Percentiles rank a stretch among this genome's conserved stretches.
Evolutionary conservation across 257 asterid genomes (phyloP).

Genomic region (Henckelia pumila): DNA sequence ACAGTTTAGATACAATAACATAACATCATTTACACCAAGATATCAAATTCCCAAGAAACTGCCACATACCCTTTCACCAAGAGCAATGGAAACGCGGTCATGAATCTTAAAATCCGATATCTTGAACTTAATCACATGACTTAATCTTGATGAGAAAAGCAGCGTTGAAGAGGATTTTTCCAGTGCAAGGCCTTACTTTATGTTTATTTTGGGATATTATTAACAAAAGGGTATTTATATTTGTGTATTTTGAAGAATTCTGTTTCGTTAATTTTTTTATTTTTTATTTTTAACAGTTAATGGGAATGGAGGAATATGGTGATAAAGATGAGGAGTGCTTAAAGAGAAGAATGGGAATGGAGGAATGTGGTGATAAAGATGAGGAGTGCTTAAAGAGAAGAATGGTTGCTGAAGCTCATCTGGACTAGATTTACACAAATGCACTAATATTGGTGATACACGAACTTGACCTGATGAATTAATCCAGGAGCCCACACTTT

Average conservation of each 20-base stretch:
- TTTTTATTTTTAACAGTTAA: slow-evolving; percentile 39
- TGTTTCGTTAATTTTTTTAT: background rate
- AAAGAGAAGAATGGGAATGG: slow-evolving; percentile 60
- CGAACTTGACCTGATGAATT: no score
- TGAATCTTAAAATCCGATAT: slow-evolving; percentile 76
- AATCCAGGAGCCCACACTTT: no score
- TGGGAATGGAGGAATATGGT: slow-evolving; percentile 51
- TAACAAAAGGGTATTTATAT: background rate
- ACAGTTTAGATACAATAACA: slow-evolving; percentile 10
- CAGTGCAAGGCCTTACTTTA: slow-evolving; percentile 33
- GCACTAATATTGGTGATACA: no score
- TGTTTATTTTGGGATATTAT: no score
- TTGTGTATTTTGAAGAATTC: background rate
- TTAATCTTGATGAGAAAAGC: slow-evolving; percentile 39
- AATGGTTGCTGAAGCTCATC: no score
- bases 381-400: slow-evolving; percentile 51
- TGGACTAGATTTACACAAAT: no score
- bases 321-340: slow-evolving; percentile 44
- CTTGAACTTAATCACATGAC: slow-evolving; percentile 77
- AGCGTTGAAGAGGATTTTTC: slow-evolving; percentile 35
- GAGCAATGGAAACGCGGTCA: slow-evolving; percentile 83
- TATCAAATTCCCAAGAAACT: background rate
- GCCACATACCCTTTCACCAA: slow-evolving; percentile 61
- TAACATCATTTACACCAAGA: slow-evolving; percentile 10
- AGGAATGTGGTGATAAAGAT: slow-evolving; percentile 39